Evolutionary conservation across 148 eudicot species (phyloP).

Genomic region (Heliosperma pusillum): DNA sequence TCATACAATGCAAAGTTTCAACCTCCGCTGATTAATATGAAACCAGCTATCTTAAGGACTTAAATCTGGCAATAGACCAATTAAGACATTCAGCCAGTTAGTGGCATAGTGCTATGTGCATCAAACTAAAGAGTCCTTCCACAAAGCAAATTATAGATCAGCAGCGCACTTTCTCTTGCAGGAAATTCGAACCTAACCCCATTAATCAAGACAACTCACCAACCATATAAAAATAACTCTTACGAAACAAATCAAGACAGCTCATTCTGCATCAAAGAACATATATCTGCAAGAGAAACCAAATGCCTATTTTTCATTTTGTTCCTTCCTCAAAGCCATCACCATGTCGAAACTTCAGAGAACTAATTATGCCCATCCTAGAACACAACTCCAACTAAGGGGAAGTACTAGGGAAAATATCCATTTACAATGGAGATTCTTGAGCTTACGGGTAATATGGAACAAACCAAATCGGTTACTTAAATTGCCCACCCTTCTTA

Average conservation of each 20-base stretch:
- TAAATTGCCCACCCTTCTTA: neutral
- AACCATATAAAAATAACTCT: neutral
- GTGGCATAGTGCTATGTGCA: neutral
- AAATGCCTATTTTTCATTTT: neutral
- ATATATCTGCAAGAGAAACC: neutral
- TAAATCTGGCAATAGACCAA: neutral
- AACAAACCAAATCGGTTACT: neutral
- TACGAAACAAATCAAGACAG: neutral
- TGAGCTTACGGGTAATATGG: neutral
- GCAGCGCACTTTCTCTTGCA: neutral
- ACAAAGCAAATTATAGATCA: neutral
- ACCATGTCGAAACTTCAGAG: neutral
- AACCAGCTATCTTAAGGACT: neutral
- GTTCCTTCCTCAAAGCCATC: neutral
- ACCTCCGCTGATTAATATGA: neutral
- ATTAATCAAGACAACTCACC: neutral
- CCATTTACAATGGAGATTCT: neutral
- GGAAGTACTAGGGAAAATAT: neutral
- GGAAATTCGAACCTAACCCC: too few relatives aligned
- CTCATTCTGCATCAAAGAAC: neutral
- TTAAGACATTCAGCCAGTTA: neutral
- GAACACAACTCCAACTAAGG: neutral
- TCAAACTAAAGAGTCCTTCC: conserved; percentile 3
- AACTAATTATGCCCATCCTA: neutral
- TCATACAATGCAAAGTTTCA: neutral